phyloP scores from a whole-genome alignment of 768 basidiomycete species.

The Pulveroboletus sp. region DNA sequence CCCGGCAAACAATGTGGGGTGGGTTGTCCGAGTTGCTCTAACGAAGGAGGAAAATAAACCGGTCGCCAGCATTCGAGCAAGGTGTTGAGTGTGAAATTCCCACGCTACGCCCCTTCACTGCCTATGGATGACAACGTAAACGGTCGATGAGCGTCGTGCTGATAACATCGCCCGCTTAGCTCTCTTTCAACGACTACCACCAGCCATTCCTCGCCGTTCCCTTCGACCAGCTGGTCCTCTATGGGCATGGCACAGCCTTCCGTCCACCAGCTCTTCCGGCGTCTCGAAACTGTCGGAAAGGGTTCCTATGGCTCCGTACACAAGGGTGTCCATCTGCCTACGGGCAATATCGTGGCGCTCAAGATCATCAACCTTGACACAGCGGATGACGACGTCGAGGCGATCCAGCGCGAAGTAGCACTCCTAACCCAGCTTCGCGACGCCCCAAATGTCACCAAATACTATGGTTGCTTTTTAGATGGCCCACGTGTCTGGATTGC shows the following conservation, averaged over 20 bases:
- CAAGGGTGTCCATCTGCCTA: slow-evolving; percentile 78
- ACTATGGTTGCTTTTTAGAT: slow-evolving; percentile 94
- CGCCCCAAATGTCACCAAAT: slow-evolving; percentile 87
- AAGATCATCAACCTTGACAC: slow-evolving; percentile 99
- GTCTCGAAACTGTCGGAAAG: slow-evolving; percentile 90
- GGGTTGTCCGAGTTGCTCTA: slow-evolving; percentile 22
- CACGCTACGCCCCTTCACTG: slow-evolving; percentile 8
- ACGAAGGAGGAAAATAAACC: slow-evolving; percentile 18
- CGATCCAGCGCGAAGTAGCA: slow-evolving; percentile 94
- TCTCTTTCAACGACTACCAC: neutral
- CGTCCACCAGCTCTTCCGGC: slow-evolving; percentile 76
- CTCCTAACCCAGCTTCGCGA: slow-evolving; percentile 86
- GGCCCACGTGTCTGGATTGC: slow-evolving; percentile 98
- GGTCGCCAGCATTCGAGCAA: slow-evolving; percentile 9
- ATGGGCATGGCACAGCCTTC: slow-evolving; percentile 44
- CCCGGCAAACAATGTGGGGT: slow-evolving; percentile 11
- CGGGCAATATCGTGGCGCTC: slow-evolving; percentile 88
- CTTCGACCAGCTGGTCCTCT: neutral
- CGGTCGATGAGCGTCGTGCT: neutral
- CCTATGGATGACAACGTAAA: neutral
- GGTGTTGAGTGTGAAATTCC: slow-evolving; percentile 7
- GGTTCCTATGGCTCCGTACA: slow-evolving; percentile 96
- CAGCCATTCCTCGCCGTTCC: neutral
- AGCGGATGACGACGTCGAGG: slow-evolving; percentile 91
- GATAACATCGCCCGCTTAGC: neutral